Base-by-base conservation (phyloP, 805 yeast genomes). In the Kazachstania taianensis region DNA sequence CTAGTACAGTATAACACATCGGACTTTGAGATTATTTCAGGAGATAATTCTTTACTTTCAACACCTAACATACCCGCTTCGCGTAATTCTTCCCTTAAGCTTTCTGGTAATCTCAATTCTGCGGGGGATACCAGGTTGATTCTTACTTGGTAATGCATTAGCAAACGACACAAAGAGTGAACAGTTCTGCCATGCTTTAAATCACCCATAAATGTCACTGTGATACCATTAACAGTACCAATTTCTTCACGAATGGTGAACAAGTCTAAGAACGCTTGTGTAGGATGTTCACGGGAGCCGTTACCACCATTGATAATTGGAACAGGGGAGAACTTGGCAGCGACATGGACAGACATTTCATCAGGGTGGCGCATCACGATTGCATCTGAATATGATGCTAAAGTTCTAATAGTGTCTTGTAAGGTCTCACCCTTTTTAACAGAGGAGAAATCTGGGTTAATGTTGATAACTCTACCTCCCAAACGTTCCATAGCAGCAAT, bases 401-500 rank as follows among this genome's bases (percentile, higher is more conserved):
- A 70, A 10, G 96, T 77, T 63, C 98, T 78, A 48, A 92, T 76
- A 27, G 98, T 92, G 59, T 92, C 99, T 66, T 89, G 96, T 55
- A 92, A 70, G 30, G 96, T 82, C 70, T 92, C 99, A 48, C 99
- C 99, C 72, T 92, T 92, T 69, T 85, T 83, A 33, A 87, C 96
- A 17, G 96, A 84, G n/a, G 97, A 87, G 23, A 86, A 72, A 45
- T 73, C 76, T 41, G 92, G 81, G 43, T 82, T 72, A 45, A 92
- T 81, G 37, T 94, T 73, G 48, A 94, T 82, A 49, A 86, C 94
- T 63, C 95, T 77, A 57, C 99, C 99, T 61, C 99, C 99, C 52
- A 92, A 72, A 67, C 99, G 82, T 70, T 92, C 97, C 98, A 92
- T 92, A 41, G 99, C 99, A 51, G 96, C 96, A 61, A 92, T 95